A percentile compares a stretch with the other conserved stretches of the same genome.
These are phyloP conservation scores for Plantago ovata DNA, from an alignment of 257 asterid genomes.

Conservation along the genomic window DNA sequence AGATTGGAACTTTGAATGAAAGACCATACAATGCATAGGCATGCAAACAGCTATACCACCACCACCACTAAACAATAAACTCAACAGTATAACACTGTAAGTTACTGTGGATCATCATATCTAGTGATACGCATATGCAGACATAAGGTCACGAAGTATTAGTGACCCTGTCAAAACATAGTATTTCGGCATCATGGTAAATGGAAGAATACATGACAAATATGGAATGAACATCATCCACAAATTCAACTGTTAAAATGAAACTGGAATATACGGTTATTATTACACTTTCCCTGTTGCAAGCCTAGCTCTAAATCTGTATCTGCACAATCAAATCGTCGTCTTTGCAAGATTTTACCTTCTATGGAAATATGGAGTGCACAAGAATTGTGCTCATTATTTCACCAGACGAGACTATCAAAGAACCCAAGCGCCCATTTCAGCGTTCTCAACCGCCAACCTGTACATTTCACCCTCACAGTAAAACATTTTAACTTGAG, in stretches of 20 bases:
- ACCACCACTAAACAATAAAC: too few relatives aligned
- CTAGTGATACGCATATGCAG: too few relatives aligned
- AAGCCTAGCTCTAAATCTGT: conserved; percentile 9
- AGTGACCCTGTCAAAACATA: too few relatives aligned
- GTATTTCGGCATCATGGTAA: too few relatives aligned
- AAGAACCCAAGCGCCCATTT: neutral
- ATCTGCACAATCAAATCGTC: too few relatives aligned
- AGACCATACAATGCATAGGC: too few relatives aligned
- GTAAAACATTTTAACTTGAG: conserved; percentile 17
- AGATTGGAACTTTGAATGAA: too few relatives aligned
- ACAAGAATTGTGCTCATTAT: neutral
- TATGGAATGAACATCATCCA: neutral
- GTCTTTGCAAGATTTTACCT: neutral
- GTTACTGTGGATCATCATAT: too few relatives aligned
- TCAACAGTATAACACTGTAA: too few relatives aligned
- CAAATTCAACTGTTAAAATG: neutral
- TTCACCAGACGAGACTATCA: neutral
- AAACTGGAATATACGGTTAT: neutral
- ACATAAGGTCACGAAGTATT: too few relatives aligned
- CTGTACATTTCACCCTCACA: conserved; percentile 31
- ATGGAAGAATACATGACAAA: too few relatives aligned
- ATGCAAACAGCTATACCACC: too few relatives aligned
- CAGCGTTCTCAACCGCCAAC: conserved; percentile 5
- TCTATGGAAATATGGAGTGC: neutral
- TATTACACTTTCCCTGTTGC: conserved; percentile 9